Percentiles rank a stretch among this genome's conserved stretches.
Conservation (phyloP, 2,329 filamentous ascomycete species). For the Keithomyces neogunnii region DNA sequence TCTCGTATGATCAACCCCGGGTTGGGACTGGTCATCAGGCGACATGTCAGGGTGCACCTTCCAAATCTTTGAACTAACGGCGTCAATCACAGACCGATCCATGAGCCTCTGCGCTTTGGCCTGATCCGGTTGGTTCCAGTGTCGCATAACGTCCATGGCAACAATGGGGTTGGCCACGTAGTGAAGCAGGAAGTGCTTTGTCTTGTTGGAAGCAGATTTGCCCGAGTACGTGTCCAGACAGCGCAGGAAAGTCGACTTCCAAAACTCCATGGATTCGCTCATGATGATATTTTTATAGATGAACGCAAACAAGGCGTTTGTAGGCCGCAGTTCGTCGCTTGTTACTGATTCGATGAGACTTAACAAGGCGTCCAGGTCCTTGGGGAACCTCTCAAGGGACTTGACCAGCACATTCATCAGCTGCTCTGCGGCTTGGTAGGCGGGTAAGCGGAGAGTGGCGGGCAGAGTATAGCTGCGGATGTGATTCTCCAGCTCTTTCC, state of each 20-base stretch:
- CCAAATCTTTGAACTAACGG: conserved; percentile 90
- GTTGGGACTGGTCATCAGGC: conserved; percentile 73
- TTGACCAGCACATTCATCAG: conserved; percentile 78
- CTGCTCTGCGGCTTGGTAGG: conserved; percentile 83
- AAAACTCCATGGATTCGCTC: conserved; percentile 77
- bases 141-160: conserved; percentile 88
- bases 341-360: conserved; percentile 78
- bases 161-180: conserved; percentile 93
- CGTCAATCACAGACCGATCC: conserved; percentile 79
- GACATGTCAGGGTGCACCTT: conserved; percentile 76
- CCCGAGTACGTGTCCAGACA: conserved; percentile 83
- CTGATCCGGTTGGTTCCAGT: conserved; percentile 55
- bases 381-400: conserved; percentile 65
- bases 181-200: conserved; percentile 87
- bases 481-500: conserved; percentile 70
- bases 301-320: conserved; percentile 68
- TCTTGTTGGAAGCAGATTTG: conserved; percentile 72
- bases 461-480: conserved; percentile 63
- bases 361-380: conserved; percentile 77
- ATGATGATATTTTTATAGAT: conserved; percentile 80
- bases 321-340: conserved; percentile 69
- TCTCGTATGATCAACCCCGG: conserved; percentile 87
- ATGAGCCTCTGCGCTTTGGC: conserved; percentile 62
- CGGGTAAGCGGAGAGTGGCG: conserved; percentile 67
- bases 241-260: conserved; percentile 71